Evolutionary conservation across 1,284 basidiomycete species (phyloP), one percentile per base, ranked within the genome.

Genomic region (Volvariella surrecta): DNA sequence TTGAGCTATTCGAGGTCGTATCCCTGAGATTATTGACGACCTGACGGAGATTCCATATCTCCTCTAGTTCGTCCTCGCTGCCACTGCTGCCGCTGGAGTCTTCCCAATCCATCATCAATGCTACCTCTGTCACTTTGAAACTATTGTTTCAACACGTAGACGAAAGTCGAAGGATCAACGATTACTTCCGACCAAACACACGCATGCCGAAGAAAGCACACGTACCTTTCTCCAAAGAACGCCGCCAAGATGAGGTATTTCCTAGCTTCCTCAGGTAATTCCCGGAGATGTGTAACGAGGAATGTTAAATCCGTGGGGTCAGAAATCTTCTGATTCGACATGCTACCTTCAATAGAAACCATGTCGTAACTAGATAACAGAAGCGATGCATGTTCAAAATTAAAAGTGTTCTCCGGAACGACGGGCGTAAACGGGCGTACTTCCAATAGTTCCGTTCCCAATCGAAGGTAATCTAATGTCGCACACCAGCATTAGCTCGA

Each of bases 41-140:
- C 53, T 72, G 73, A 37, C 70, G 68, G 24, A 76, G 57, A 46
- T 70, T 70, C 69, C 69, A 73, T 52, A 67, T 63, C 40, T 73
- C 69, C 18, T 77, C 73, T 3, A 58, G 53, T 46, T 81, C 79
- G 15, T 76, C 71, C 21, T 79, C 77, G 44, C 69, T 72, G 30
- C 71, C 67, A 28, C 71, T 67, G 46, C 64, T 66, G 3, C 62
- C 68, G 44, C 66, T 71, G 4, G 71, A 71, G 49, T 78, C 74
- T 56, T 82, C 79, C 70, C 76, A 77, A 50, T 84, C 80, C 67
- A 83, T 78, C 65, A 83, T 76, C 24, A 78, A 61, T 4, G 78
- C 74, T 17, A 83, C 76, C 54, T 84, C 81, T 0, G 77, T 78
- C 2, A 80, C 72, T 57, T 80, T 82, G 60, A 82, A 84, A 0